Evolutionary conservation across 148 eudicot genomes (phyloP).

Genomic region (Drosera capensis): DNA sequence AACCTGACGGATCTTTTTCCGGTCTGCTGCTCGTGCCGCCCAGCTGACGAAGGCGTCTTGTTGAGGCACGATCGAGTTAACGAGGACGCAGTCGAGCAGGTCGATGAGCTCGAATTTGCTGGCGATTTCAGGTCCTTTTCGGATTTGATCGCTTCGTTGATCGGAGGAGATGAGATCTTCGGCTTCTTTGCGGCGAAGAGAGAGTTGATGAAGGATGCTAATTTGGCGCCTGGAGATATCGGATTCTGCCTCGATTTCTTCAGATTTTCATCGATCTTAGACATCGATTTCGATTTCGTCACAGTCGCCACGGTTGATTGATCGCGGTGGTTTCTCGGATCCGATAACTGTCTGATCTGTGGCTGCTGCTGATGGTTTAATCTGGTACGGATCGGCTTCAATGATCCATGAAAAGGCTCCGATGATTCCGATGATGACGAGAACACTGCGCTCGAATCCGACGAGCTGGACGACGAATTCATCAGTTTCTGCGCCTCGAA

Average conservation of each 20-base stretch:
- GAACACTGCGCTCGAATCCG: conserved; percentile 34
- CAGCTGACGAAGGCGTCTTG: conserved; percentile 36
- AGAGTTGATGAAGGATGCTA: conserved; percentile 65
- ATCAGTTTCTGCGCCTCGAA: too few species aligned
- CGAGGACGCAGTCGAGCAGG: conserved; percentile 41
- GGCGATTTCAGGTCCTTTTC: conserved; percentile 11
- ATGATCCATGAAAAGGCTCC: conserved; percentile 1
- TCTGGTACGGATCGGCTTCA: conserved; percentile 34
- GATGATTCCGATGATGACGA: conserved; percentile 3
- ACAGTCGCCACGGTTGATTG: conserved; percentile 4
- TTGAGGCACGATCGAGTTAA: conserved; percentile 43
- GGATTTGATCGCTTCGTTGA: conserved; percentile 8
- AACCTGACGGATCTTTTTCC: conserved; percentile 34
- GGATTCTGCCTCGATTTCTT: conserved; percentile 79
- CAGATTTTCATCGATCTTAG: conserved; percentile 71
- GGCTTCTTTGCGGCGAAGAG: conserved; percentile 39
- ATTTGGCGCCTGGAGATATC: conserved; percentile 74
- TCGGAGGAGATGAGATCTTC: conserved; percentile 13
- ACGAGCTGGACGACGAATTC: conserved; percentile 37
- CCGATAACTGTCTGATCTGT: conserved; percentile 11
- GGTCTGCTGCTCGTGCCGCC: conserved; percentile 12
- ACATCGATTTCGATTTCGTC: conserved; percentile 46
- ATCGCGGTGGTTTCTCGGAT: not conserved
- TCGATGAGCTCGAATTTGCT: conserved; percentile 2
- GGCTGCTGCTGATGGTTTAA: conserved; percentile 7